Evolutionary conservation across 768 basidiomycete species (phyloP).

Genomic region (Xerocomus potaroensis): DNA sequence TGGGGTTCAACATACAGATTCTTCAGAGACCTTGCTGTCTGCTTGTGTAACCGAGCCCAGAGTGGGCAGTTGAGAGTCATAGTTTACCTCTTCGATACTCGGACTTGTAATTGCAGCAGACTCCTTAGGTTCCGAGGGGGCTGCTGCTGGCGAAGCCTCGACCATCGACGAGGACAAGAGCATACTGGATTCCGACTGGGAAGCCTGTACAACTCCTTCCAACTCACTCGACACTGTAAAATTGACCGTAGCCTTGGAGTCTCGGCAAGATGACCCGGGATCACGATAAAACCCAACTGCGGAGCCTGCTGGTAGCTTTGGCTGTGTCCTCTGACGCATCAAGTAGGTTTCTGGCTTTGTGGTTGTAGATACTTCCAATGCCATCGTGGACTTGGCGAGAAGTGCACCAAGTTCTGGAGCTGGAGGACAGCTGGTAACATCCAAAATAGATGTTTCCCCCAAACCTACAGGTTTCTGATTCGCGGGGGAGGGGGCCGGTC

Average conservation of each 20-base stretch:
- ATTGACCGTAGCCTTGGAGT: conserved; percentile 50
- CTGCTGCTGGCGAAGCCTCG: conserved; percentile 9
- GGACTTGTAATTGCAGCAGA: conserved; percentile 6
- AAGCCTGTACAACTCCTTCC: conserved; percentile 33
- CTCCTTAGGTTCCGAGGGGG: conserved; percentile 6
- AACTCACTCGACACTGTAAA: conserved; percentile 82
- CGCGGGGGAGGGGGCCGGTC: conserved; percentile 18
- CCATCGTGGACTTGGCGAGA: conserved; percentile 29
- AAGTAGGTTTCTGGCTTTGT: conserved; percentile 23
- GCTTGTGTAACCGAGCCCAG: conserved; percentile 27
- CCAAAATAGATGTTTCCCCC: conserved; percentile 30
- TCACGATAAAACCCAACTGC: conserved; percentile 72
- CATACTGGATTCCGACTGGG: conserved; percentile 17
- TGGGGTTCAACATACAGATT: conserved; percentile 41
- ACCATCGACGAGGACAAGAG: conserved; percentile 24
- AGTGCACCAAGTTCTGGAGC: conserved; percentile 43
- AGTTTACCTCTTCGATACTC: conserved; percentile 6
- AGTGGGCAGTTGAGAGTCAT: conserved; percentile 13
- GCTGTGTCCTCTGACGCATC: conserved; percentile 49
- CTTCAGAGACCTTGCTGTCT: conserved; percentile 51
- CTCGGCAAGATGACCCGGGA: conserved; percentile 47
- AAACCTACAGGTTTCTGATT: conserved; percentile 3
- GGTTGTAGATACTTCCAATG: conserved; percentile 32
- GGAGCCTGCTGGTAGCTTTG: conserved; percentile 69
- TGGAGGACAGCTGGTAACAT: conserved; percentile 64